Conservation (phyloP, 768 basidiomycete species). For the Harrya chromipes region DNA sequence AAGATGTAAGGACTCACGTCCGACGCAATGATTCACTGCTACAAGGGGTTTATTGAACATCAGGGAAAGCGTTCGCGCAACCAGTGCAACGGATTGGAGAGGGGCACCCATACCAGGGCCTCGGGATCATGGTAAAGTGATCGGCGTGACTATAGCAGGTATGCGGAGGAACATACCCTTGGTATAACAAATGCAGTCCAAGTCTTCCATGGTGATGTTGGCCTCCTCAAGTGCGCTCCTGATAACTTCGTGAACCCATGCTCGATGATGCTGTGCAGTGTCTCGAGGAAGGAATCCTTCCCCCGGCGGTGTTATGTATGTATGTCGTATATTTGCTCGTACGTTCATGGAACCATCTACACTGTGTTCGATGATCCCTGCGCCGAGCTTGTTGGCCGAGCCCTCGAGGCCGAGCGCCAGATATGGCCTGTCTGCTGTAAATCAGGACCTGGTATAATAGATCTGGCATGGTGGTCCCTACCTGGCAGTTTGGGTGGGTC, state of each 20-base stretch:
- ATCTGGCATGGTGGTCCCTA: slow-evolving; percentile 21
- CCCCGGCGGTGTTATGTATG: slow-evolving; percentile 98
- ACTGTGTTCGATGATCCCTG: slow-evolving; percentile 84
- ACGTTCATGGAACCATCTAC: slow-evolving; percentile 71
- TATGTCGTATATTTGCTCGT: slow-evolving; percentile 91
- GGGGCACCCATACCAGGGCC: slow-evolving; percentile 99
- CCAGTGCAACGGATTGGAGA: slow-evolving; percentile 88
- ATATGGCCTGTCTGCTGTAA: slow-evolving; percentile 54
- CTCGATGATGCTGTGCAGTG: slow-evolving; percentile 92
- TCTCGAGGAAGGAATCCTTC: slow-evolving; percentile 97
- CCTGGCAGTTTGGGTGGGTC: slow-evolving; percentile 33
- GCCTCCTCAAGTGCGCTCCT: slow-evolving; percentile 71
- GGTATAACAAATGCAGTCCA: slow-evolving; percentile 96
- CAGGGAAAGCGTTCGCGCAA: slow-evolving; percentile 87
- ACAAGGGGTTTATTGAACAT: slow-evolving; percentile 89
- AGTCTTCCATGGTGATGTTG: slow-evolving; percentile 62
- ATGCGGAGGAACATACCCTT: slow-evolving; percentile 62
- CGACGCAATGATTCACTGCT: slow-evolving; percentile 98
- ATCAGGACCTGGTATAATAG: slow-evolving; percentile 11
- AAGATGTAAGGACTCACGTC: slow-evolving; percentile 58
- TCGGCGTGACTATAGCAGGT: not conserved
- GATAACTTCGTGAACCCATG: slow-evolving; percentile 86
- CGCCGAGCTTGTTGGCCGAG: slow-evolving; percentile 96
- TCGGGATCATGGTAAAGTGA: slow-evolving; percentile 28
- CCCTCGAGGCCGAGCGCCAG: slow-evolving; percentile 97